Conservation (phyloP, 2,329 filamentous ascomycete species). For the Aspergillus candidus region DNA sequence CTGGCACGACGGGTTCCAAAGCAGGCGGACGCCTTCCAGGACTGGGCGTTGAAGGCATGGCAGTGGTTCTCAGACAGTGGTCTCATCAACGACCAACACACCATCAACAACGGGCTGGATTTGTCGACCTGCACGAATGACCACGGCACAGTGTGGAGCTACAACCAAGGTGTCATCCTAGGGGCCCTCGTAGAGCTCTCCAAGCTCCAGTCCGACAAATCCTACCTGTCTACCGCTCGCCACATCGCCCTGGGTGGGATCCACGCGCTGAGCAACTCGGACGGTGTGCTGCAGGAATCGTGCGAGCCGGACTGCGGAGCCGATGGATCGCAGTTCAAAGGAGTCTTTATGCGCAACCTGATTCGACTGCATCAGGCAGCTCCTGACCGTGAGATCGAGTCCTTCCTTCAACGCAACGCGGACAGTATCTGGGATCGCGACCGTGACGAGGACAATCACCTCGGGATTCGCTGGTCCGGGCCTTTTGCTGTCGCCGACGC, state of each 20-base stretch:
- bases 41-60: too few species aligned
- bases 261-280: too few species aligned
- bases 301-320: slow-evolving; percentile 2
- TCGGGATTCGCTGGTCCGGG: neutral
- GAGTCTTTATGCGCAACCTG: slow-evolving; percentile 1
- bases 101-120: slow-evolving; percentile 1
- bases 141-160: slow-evolving; percentile 1
- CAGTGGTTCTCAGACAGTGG: too few species aligned
- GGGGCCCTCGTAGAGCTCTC: slow-evolving; percentile 1
- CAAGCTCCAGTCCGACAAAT: neutral
- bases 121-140: neutral
- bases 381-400: neutral
- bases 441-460: neutral
- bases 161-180: slow-evolving; percentile 2
- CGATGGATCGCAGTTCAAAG: slow-evolving; percentile 2
- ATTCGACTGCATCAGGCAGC: neutral
- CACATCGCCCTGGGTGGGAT: too few species aligned
- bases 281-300: neutral
- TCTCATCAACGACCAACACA: too few species aligned
- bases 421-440: slow-evolving; percentile 6
- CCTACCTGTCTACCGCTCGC: too few species aligned
- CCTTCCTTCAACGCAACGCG: slow-evolving; percentile 1
- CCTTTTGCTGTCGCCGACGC: slow-evolving; percentile 1
- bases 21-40: too few species aligned
- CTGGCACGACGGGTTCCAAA: neutral